These are phyloP conservation scores for Zea luxurians DNA, from an alignment of 176 grass and related monocot species.

Conservation along the genomic window DNA sequence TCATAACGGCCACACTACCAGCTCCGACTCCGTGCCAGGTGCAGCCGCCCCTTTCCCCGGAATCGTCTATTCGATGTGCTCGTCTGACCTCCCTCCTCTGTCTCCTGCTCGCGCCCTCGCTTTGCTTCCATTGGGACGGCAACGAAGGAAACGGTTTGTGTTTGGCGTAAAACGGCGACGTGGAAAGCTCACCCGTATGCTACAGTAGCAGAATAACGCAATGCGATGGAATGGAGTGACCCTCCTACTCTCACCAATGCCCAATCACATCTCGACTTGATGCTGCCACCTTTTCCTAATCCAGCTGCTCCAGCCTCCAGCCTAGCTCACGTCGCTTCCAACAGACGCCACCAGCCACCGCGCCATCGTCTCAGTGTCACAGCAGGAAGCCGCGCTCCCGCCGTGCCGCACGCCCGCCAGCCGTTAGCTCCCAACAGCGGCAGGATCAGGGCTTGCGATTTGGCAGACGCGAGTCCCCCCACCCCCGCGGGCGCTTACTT, in stretches of 20 bases:
- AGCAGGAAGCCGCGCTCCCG: no score
- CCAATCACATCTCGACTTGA: background rate
- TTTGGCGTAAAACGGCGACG: slow-evolving; percentile 4
- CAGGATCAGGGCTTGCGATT: background rate
- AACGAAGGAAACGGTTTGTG: background rate
- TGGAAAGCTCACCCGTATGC: slow-evolving; percentile 46
- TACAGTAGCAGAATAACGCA: background rate
- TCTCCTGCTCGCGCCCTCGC: background rate
- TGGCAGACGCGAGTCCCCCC: background rate
- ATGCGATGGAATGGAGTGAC: no score
- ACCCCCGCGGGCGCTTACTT: background rate
- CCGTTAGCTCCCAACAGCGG: slow-evolving; percentile 1
- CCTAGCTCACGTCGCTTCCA: slow-evolving; percentile 41
- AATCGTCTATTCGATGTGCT: no score
- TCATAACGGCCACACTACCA: no score
- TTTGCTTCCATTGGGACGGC: no score
- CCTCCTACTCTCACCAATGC: background rate
- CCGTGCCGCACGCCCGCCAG: no score
- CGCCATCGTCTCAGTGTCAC: no score
- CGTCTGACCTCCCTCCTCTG: background rate
- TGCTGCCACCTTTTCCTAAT: background rate
- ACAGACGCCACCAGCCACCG: slow-evolving; percentile 32
- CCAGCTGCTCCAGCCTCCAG: slow-evolving; percentile 37
- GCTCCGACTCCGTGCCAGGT: background rate
- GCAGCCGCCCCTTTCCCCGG: background rate